Evolutionary conservation across 768 basidiomycete genomes (phyloP), one percentile per base, ranked within the genome.

Genomic region (Guyanaporus albipodus): DNA sequence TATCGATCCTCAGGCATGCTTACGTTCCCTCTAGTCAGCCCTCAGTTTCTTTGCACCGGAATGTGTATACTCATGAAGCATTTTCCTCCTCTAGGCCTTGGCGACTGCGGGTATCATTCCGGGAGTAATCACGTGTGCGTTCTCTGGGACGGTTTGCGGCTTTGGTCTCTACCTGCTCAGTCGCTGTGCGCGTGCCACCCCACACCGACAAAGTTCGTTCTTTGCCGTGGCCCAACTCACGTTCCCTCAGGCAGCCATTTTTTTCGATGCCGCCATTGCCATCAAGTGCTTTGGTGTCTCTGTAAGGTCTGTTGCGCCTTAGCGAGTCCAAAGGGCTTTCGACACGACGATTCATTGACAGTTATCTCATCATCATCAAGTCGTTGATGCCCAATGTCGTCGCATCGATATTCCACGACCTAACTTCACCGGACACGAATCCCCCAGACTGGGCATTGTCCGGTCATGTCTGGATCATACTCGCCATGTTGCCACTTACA

Each of bases 211-310:
- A 11, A 73, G 91, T 15, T 91, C 89, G 7, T 95, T 93, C 67
- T 91, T 91, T 55, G 82, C 85, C 12, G 71, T 94, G 17, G 77
- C 88, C 1, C 78, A 87, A 62, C 70, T 98, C 53, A 95, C 95
- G 0, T 96, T 92, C 64, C 95, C 95, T 3, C 80, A 76, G 35
- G 89, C 87, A 0, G 87, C 87, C 1, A 72, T 91, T 31, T 88
- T 91, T 64, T 95, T 98, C 58, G 95, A 97, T 64, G 83, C 83
- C 4, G 95, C 94, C 11, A 92, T 98, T 56, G 92, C 92, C 9
- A 85, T 83, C 63, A 98, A 98, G 64, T 98, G 95, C 66, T 96
- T 96, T 62, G 95, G 95, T 17, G 95, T 98, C 4, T 91, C 90
- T 27, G 84, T 94, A 57, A 92, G 91, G 79, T 91, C 68, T 29